A percentile compares a stretch with the other conserved stretches of the same genome.
Conservation (phyloP, 1,284 basidiomycete species). For the Rugosomyces carneus region DNA sequence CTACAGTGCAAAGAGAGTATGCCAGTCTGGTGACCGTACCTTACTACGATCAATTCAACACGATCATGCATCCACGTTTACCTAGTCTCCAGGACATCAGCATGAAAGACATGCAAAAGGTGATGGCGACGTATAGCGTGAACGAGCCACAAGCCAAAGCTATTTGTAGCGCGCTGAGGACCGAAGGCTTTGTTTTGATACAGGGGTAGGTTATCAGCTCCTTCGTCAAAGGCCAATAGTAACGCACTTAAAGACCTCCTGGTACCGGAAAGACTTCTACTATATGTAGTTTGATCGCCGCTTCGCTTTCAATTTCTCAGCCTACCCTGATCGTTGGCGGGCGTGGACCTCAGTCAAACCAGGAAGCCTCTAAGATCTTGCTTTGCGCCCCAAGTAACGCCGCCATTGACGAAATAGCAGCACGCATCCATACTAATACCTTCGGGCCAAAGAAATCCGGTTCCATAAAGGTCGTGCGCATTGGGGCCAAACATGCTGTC, state of each 20-base stretch:
- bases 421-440: constrained; percentile 79
- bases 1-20: constrained; percentile 91
- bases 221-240: constrained; percentile 3
- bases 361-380: constrained; percentile 69
- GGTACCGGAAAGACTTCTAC: constrained; percentile 99
- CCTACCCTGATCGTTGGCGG: constrained; percentile 10
- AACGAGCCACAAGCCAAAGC: constrained; percentile 96
- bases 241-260: constrained; percentile 63
- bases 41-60: constrained; percentile 73
- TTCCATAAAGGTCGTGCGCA: constrained; percentile 79
- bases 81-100: constrained; percentile 44
- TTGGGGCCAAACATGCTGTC: constrained; percentile 79
- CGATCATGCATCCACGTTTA: constrained; percentile 66
- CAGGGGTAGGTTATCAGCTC: constrained; percentile 66
- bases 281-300: constrained; percentile 90
- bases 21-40: constrained; percentile 79
- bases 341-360: constrained; percentile 32
- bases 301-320: constrained; percentile 52
- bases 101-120: constrained; percentile 49
- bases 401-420: constrained; percentile 95
- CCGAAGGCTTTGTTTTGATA: constrained; percentile 85
- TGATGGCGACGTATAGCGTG: constrained; percentile 70
- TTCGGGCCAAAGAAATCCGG: constrained; percentile 52
- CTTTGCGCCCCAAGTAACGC: constrained; percentile 98
- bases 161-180: constrained; percentile 71